Percentiles rank a stretch among this genome's conserved stretches.
These are phyloP conservation scores for Alternaria ventricosa DNA, from an alignment of 2,329 filamentous ascomycete genomes.

Conservation along the genomic window DNA sequence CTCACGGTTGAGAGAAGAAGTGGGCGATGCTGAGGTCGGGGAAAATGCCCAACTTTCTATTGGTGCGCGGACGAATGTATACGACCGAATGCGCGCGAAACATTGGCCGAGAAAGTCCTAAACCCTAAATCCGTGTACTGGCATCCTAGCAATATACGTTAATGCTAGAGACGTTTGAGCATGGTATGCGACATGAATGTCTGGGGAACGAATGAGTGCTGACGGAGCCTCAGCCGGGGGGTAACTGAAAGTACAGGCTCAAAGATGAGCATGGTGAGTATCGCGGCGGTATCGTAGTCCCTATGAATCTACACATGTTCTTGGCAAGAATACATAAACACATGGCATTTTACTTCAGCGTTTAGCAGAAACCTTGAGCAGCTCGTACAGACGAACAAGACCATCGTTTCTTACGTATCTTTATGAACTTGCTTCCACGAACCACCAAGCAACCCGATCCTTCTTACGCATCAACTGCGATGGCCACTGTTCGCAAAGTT, in stretches of 20 bases:
- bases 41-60: neutral
- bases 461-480: neutral
- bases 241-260: neutral
- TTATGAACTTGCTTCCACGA: neutral
- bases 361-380: neutral
- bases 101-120: neutral
- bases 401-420: neutral
- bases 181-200: neutral
- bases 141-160: neutral
- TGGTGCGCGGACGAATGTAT: neutral
- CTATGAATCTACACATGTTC: neutral
- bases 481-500: neutral
- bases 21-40: neutral
- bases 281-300: neutral
- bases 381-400: neutral
- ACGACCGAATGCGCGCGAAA: neutral
- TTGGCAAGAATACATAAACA: neutral
- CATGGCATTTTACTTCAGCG: neutral
- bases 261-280: neutral
- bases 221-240: neutral
- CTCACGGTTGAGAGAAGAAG: neutral
- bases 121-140: neutral
- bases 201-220: neutral
- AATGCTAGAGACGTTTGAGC: neutral
- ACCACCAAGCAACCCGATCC: neutral